These are phyloP conservation scores for Candida wancherniae DNA, from an alignment of 805 yeast genomes.

Conservation along the genomic window DNA sequence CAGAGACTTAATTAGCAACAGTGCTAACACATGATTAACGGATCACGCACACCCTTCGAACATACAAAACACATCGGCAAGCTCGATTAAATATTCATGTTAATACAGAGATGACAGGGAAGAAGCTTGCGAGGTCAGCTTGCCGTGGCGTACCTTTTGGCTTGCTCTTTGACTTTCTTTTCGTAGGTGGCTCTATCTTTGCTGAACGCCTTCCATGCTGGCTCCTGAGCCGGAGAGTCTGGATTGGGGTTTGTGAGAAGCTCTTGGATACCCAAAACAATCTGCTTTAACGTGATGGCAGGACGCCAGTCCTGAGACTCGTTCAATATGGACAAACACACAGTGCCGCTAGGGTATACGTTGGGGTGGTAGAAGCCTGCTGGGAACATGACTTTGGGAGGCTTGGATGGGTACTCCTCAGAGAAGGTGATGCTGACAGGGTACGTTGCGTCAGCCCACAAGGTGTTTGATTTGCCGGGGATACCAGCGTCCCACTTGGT, in stretches of 20 bases:
- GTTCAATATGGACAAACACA: conserved; percentile 86
- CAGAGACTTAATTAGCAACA: conserved; percentile 46
- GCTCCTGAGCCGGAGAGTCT: conserved; percentile 94
- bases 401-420: conserved; percentile 92
- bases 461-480: conserved; percentile 84
- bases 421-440: conserved; percentile 82
- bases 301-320: conserved; percentile 99
- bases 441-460: conserved; percentile 88
- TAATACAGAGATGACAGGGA: no score
- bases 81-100: no score
- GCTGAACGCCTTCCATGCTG: conserved; percentile 85
- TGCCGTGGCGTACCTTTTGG: conserved; percentile 44
- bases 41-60: no score
- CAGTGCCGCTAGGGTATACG: conserved; percentile 95
- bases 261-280: conserved; percentile 89
- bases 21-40: conserved; percentile 9
- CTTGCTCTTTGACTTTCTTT: conserved; percentile 72
- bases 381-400: conserved; percentile 90
- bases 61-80: no score
- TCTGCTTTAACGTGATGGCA: conserved; percentile 85
- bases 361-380: conserved; percentile 93
- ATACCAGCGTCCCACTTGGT: conserved; percentile 92
- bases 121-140: conserved; percentile 6
- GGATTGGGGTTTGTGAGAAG: conserved; percentile 87
- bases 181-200: conserved; percentile 68